Conservation (phyloP, 1,284 basidiomycete genomes). For the Heterobasidion irregulare region DNA sequence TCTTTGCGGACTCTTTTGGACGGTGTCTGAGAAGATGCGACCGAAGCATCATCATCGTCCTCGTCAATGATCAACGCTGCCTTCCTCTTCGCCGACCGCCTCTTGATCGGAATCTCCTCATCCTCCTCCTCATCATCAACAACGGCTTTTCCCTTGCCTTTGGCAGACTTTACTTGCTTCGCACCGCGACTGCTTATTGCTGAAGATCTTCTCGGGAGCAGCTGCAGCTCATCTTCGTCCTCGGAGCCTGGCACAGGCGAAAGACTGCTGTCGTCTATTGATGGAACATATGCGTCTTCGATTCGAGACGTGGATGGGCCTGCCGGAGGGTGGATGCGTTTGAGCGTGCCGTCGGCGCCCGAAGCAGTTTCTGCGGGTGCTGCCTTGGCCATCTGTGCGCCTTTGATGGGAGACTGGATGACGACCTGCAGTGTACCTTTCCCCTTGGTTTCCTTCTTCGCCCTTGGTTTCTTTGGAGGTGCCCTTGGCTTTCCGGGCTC, state of each 20-base stretch:
- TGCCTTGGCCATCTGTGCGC: neutral
- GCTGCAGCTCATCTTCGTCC: slow-evolving; percentile 14
- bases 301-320: neutral
- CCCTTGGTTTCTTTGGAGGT: neutral
- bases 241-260: slow-evolving; percentile 8
- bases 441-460: neutral
- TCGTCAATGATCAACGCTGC: neutral
- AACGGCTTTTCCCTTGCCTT: neutral
- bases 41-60: neutral
- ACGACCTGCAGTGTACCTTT: slow-evolving; percentile 8
- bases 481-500: slow-evolving; percentile 3
- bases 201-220: slow-evolving; percentile 13
- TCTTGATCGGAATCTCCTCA: neutral
- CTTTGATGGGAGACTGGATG: slow-evolving; percentile 8
- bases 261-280: neutral
- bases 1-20: slow-evolving; percentile 1
- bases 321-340: neutral
- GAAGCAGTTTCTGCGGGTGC: neutral
- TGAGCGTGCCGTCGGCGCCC: neutral
- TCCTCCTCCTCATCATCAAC: slow-evolving; percentile 3
- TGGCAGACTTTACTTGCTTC: neutral
- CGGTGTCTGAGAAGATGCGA: neutral
- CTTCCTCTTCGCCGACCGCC: neutral
- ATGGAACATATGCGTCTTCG: neutral
- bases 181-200: neutral